Conservation (phyloP, 2,329 filamentous ascomycete genomes). For the Microascus cirrosus region DNA sequence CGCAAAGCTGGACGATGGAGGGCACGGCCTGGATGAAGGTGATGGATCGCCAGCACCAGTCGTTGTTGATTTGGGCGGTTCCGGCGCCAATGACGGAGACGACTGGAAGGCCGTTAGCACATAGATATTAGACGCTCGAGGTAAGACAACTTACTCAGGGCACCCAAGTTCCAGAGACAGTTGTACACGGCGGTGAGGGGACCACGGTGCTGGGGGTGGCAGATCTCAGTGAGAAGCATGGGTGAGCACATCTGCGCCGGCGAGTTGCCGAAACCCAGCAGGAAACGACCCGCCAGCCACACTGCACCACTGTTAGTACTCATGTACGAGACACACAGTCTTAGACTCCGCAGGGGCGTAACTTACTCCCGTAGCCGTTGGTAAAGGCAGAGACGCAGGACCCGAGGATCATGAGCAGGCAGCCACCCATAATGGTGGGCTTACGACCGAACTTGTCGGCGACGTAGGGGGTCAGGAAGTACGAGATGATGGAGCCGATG, state of each 20-base stretch:
- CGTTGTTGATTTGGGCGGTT: slow-evolving; percentile 41
- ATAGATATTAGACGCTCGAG: neutral
- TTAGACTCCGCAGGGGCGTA: neutral
- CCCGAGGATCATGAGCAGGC: slow-evolving; percentile 32
- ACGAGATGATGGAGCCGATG: slow-evolving; percentile 35
- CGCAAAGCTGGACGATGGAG: slow-evolving; percentile 44
- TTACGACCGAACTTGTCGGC: slow-evolving; percentile 31
- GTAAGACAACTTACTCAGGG: slow-evolving; percentile 13
- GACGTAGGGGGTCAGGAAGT: slow-evolving; percentile 33
- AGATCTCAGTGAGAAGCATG: slow-evolving; percentile 53
- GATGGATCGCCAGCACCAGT: slow-evolving; percentile 59
- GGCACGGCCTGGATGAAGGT: slow-evolving; percentile 53
- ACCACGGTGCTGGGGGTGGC: slow-evolving; percentile 57
- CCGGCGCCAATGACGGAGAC: slow-evolving; percentile 54
- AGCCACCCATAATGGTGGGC: slow-evolving; percentile 29
- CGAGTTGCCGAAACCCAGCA: slow-evolving; percentile 53
- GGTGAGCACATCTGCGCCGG: slow-evolving; percentile 53
- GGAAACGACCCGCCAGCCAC: slow-evolving; percentile 26
- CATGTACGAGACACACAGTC: no score
- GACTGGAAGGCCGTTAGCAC: slow-evolving; percentile 14
- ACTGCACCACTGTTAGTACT: slow-evolving; percentile 6
- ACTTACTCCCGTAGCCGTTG: slow-evolving; percentile 30
- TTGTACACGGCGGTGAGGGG: slow-evolving; percentile 57
- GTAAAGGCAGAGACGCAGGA: slow-evolving; percentile 28
- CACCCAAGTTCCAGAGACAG: slow-evolving; percentile 54